These are phyloP conservation scores for Mollisia scopiformis DNA, from an alignment of 2,329 filamentous ascomycete species.

Conservation along the genomic window DNA sequence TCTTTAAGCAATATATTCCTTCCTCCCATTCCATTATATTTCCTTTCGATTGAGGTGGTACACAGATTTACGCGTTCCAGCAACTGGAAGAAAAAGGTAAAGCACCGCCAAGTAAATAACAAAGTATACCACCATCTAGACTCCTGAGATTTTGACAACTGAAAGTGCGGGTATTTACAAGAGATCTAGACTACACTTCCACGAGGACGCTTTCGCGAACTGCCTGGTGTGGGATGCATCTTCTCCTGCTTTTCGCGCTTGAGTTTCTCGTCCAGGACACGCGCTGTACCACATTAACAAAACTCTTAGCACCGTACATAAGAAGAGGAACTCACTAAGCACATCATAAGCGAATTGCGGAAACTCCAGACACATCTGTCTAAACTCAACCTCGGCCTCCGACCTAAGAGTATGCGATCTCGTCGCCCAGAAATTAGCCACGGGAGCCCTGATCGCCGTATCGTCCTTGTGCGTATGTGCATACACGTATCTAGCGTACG, in stretches of 20 bases:
- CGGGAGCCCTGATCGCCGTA: conserved; percentile 73
- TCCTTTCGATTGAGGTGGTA: too few relatives aligned
- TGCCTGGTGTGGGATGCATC: conserved; percentile 45
- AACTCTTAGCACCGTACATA: not conserved
- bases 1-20: too few relatives aligned
- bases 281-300: conserved; percentile 47
- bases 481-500: conserved; percentile 91
- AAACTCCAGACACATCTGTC: conserved; percentile 81
- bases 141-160: too few relatives aligned
- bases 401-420: conserved; percentile 79
- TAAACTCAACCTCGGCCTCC: conserved; percentile 87
- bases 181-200: conserved; percentile 22
- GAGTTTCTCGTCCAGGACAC: conserved; percentile 68
- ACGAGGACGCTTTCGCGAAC: conserved; percentile 59
- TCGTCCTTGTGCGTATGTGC: conserved; percentile 73
- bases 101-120: too few relatives aligned
- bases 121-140: too few relatives aligned
- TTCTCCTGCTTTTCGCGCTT: conserved; percentile 65
- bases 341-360: conserved; percentile 95
- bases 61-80: too few relatives aligned
- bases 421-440: conserved; percentile 90
- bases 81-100: too few relatives aligned
- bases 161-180: too few relatives aligned
- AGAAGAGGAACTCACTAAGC: conserved; percentile 60
- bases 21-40: too few relatives aligned